phyloP scores from a whole-genome alignment of 495 filamentous ascomycete genomes.

The Penicillium goetzii region DNA sequence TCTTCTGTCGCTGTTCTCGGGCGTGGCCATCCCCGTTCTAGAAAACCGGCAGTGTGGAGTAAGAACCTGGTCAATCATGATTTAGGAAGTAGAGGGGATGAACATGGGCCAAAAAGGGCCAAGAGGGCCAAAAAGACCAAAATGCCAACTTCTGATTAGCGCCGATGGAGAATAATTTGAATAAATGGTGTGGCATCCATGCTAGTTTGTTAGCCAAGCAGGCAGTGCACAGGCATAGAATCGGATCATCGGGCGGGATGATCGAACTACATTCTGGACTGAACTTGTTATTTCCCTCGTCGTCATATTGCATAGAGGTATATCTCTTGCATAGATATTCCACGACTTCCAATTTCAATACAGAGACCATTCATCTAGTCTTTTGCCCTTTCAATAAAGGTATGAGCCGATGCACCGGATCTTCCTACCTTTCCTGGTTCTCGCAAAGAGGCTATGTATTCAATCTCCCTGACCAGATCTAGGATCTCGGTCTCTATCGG shows the following conservation, averaged over 20 bases:
- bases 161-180: constrained; percentile 7
- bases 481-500: neutral
- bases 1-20: neutral
- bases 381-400: neutral
- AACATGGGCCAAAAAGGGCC: constrained; percentile 2
- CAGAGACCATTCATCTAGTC: neutral
- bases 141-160: constrained; percentile 23
- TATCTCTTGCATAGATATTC: neutral
- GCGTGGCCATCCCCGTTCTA: neutral
- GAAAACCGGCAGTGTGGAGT: constrained; percentile 3
- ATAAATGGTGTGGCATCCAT: neutral
- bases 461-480: neutral
- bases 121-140: constrained; percentile 13
- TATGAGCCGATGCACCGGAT: neutral
- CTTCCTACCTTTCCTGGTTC: neutral
- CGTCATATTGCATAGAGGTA: neutral
- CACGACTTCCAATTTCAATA: neutral
- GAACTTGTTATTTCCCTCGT: neutral
- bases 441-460: neutral
- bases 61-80: neutral
- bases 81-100: neutral
- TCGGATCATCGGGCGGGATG: neutral
- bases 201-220: neutral
- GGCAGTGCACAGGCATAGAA: constrained; percentile 1
- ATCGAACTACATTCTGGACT: neutral